Evolutionary conservation across 78 protist species (phyloP), one percentile per base, ranked within the genome.

Genomic region (Dictyostelium intermedium): DNA sequence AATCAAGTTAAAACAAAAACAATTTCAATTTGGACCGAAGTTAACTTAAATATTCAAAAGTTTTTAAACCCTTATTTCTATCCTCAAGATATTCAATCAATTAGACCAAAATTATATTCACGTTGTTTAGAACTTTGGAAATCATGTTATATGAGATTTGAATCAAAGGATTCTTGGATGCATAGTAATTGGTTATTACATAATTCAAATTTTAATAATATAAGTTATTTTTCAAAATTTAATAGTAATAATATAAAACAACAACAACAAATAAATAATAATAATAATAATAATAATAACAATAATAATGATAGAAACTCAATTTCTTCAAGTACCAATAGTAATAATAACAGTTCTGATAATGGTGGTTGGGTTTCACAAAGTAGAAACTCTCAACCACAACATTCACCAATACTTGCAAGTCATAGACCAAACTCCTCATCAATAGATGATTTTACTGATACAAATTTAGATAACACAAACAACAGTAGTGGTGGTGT

Each of bases 101-200:
- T 87, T 30, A 70, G 80, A 34, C 93, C 93, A 34, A 87, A 63
- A 27, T 50, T 87, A 20, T 25, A 61, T 43, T 13, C 83, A 23
- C 93, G 93, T 60, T 77, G 63, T 23, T n/a, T 87, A 5, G 93
- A 87, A 79, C 70, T 79, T 10, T 87, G 93, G 93, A 87, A 78
- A 79, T 16, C 84, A 14, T 82, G 83, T 73, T 87, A 87, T 66
- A 50, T 61, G 79, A 14, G 78, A 32, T 23, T 41, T 8, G 92
- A 86, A 41, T 39, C 84, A 3, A 47, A 60, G 39, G 80, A 73
- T 27, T 53, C 56, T 18, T 86, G 76, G 69, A 23, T 77, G 25
- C 77, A 50, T 13, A 86, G 80, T 41, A 27, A 13, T 20, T 86
- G 92, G 92, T 74, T 77, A 82, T 20, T 77, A 13, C 84, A 80